These are phyloP conservation scores for Eutrema japonicum DNA, from an alignment of 345 rosid genomes.

Conservation along the genomic window DNA sequence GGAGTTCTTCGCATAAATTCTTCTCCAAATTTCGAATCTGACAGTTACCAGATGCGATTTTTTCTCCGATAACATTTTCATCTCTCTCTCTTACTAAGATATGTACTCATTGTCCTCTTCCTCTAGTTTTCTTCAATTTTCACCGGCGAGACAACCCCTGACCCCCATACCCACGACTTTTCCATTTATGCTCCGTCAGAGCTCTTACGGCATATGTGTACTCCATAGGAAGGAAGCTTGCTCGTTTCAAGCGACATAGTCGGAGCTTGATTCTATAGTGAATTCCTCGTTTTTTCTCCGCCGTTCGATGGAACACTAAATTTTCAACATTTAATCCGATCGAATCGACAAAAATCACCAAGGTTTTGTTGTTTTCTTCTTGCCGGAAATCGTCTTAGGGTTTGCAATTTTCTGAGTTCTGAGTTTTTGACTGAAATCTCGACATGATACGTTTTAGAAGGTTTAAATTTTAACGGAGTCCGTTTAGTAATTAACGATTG, in stretches of 20 bases:
- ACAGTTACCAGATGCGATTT: too few species aligned
- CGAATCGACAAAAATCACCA: too few species aligned
- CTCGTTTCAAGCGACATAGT: conserved; percentile 49
- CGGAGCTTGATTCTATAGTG: conserved; percentile 32
- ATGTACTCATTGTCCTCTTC: conserved; percentile 29
- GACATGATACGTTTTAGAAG: too few species aligned
- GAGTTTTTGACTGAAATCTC: too few species aligned
- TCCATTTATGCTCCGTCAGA: conserved; percentile 41
- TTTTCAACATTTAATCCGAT: too few species aligned
- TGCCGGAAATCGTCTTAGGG: too few species aligned
- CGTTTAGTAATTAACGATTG: too few species aligned
- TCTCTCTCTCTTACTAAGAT: neutral
- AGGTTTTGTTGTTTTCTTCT: too few species aligned
- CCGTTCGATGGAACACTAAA: conserved; percentile 41
- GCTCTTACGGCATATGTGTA: conserved; percentile 47
- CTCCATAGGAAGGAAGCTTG: conserved; percentile 52
- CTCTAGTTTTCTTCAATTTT: conserved; percentile 25
- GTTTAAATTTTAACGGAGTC: too few species aligned
- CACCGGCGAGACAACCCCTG: conserved; percentile 11
- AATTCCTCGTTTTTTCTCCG: conserved; percentile 47
- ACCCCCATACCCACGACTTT: conserved; percentile 41
- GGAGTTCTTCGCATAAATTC: too few species aligned
- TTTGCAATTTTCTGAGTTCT: too few species aligned
- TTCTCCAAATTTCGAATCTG: too few species aligned
- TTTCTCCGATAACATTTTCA: neutral